A percentile compares a stretch with the other conserved stretches of the same genome.
These are phyloP conservation scores for Lichenothelia convexa DNA, from an alignment of 495 filamentous ascomycete genomes.

Conservation along the genomic window DNA sequence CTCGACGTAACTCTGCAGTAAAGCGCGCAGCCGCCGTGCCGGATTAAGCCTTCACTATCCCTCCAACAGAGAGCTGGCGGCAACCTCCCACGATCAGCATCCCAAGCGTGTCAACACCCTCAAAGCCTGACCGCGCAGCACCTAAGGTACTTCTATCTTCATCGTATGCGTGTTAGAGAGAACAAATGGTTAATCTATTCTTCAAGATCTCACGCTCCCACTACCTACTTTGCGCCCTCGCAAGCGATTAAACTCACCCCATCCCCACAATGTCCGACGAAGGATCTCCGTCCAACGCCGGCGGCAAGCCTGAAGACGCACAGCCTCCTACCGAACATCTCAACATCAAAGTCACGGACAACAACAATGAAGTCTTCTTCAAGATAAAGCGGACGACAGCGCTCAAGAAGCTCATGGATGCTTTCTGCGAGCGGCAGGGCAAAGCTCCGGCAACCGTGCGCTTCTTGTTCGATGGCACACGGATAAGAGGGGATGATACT, in stretches of 20 bases:
- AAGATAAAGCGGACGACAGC: constrained; percentile 97
- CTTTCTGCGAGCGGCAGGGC: constrained; percentile 93
- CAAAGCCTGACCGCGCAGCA: no score
- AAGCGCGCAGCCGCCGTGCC: no score
- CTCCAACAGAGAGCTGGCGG: no score
- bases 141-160: no score
- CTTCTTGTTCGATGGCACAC: constrained; percentile 87
- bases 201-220: no score
- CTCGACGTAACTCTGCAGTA: no score
- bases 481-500: constrained; percentile 75
- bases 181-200: no score
- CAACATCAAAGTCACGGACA: constrained; percentile 99
- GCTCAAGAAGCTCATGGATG: constrained; percentile 96
- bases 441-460: constrained; percentile 70
- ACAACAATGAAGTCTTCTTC: constrained; percentile 99
- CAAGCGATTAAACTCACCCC: neutral
- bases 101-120: no score
- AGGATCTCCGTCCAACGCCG: constrained; percentile 20
- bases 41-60: no score
- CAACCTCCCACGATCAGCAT: no score
- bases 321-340: constrained; percentile 53
- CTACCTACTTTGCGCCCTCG: no score
- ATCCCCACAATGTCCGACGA: constrained; percentile 29
- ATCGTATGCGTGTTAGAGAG: no score
- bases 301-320: constrained; percentile 39